Evolutionary conservation across 768 basidiomycete species (phyloP).

Genomic region (Pulveroboletus sp.): DNA sequence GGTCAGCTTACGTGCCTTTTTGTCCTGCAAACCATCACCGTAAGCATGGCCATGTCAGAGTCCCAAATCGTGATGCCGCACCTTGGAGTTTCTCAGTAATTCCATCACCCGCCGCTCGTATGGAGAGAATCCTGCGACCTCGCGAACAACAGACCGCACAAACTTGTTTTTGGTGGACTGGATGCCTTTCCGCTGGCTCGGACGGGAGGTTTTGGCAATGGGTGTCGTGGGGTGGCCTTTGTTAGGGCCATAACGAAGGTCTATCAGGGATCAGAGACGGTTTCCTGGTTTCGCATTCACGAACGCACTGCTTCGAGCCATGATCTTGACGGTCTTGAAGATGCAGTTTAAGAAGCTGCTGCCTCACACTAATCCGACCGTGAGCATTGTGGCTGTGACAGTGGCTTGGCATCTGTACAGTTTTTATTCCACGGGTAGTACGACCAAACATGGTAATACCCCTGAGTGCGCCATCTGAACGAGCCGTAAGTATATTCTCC

Average conservation of each 20-base stretch:
- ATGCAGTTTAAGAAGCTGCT: slow-evolving; percentile 9
- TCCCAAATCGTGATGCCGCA: slow-evolving; percentile 32
- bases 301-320: slow-evolving; percentile 73
- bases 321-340: slow-evolving; percentile 61
- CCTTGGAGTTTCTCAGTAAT: slow-evolving; percentile 95
- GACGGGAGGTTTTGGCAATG: slow-evolving; percentile 69
- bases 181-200: slow-evolving; percentile 90
- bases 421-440: slow-evolving; percentile 28
- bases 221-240: slow-evolving; percentile 86
- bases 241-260: slow-evolving; percentile 82
- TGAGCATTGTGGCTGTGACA: slow-evolving; percentile 39
- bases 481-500: neutral
- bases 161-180: slow-evolving; percentile 89
- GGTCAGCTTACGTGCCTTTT: slow-evolving; percentile 98
- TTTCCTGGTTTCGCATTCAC: neutral
- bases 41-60: neutral
- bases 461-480: slow-evolving; percentile 14
- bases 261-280: slow-evolving; percentile 38
- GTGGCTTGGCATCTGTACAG: slow-evolving; percentile 65
- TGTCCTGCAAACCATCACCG: slow-evolving; percentile 57
- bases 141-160: slow-evolving; percentile 88
- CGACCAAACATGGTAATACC: slow-evolving; percentile 11
- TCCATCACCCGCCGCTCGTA: slow-evolving; percentile 99
- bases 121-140: slow-evolving; percentile 96
- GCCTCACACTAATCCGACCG: slow-evolving; percentile 5